Conservation (phyloP, 2,329 filamentous ascomycete genomes). For the Zymoseptoria tritici region DNA sequence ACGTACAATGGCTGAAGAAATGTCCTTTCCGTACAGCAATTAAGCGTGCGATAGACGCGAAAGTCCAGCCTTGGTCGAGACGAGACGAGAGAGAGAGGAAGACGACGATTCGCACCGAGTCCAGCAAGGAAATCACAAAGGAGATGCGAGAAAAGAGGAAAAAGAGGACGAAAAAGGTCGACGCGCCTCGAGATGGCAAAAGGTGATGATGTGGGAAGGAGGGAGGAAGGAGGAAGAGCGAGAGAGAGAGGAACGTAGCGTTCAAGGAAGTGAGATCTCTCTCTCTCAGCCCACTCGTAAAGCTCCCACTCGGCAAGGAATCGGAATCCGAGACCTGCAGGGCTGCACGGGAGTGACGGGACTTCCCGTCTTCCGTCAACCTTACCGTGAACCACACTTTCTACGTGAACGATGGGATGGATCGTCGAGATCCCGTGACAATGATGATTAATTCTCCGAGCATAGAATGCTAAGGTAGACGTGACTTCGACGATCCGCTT, state of each 20-base stretch:
- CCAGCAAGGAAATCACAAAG: conserved; percentile 5
- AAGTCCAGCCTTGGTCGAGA: not conserved
- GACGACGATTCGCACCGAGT: conserved; percentile 6
- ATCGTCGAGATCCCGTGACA: too few species aligned
- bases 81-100: not conserved
- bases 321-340: not conserved
- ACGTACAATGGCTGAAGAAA: not conserved
- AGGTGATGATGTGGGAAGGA: conserved; percentile 2
- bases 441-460: too few species aligned
- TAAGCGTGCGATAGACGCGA: not conserved
- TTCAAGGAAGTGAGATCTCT: too few species aligned
- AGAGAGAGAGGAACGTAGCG: too few species aligned
- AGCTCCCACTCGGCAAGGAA: not conserved
- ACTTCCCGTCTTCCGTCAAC: not conserved
- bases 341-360: not conserved
- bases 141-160: conserved; percentile 27
- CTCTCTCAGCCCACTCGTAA: too few species aligned
- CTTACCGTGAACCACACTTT: not conserved
- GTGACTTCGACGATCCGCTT: too few species aligned
- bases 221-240: not conserved
- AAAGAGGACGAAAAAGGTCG: conserved; percentile 8
- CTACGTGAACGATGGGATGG: too few species aligned
- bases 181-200: not conserved
- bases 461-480: too few species aligned
- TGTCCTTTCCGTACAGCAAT: not conserved